Evolutionary conservation across 139 green algal species (phyloP).

Genomic region (Coelastrella sp.): DNA sequence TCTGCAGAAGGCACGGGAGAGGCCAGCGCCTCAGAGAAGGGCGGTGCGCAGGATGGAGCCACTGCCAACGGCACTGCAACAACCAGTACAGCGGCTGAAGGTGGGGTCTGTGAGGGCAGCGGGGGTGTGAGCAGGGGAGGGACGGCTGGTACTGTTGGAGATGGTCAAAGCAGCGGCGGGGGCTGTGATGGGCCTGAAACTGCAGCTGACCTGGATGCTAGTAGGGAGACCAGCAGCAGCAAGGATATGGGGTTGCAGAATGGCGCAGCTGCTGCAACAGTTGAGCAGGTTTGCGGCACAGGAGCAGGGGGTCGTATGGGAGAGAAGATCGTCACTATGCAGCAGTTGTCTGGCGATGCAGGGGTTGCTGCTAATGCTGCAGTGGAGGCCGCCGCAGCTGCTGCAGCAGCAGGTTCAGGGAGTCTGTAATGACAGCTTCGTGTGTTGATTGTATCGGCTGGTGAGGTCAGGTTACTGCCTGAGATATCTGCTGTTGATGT

Average conservation of each 20-base stretch:
- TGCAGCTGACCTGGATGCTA: not conserved
- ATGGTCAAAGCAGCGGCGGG: not conserved
- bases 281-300: not conserved
- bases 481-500: not conserved
- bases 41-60: not conserved
- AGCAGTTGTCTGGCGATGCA: not conserved
- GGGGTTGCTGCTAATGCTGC: not conserved
- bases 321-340: not conserved
- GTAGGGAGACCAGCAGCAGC: not conserved
- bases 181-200: too few species aligned
- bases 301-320: not conserved
- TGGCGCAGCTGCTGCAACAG: not conserved
- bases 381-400: not conserved
- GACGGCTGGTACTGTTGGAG: not conserved
- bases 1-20: conserved; percentile 4
- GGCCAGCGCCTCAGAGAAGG: not conserved
- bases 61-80: not conserved
- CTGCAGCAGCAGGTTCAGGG: not conserved
- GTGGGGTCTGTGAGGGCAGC: not conserved
- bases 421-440: not conserved
- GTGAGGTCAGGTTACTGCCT: not conserved
- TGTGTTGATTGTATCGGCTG: too few species aligned
- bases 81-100: not conserved
- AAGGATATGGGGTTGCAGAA: not conserved
- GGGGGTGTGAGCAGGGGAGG: not conserved